These are phyloP conservation scores for Amaranthus cruentus DNA, from an alignment of 148 eudicot genomes.

Conservation along the genomic window DNA sequence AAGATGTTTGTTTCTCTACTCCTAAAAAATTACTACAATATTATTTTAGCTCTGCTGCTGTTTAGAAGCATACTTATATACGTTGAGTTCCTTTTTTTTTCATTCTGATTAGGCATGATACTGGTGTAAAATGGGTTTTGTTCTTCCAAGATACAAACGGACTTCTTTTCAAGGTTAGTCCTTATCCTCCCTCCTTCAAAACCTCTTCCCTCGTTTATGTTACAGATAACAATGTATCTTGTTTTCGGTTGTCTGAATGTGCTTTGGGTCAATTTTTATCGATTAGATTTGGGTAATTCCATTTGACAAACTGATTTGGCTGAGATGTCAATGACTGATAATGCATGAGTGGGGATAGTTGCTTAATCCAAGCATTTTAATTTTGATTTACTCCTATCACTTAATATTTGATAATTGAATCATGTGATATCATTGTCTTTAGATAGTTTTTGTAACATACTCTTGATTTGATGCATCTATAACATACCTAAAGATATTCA, in stretches of 20 bases:
- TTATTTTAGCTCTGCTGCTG: background rate
- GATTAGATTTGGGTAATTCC: background rate
- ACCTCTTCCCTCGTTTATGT: background rate
- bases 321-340: too few species aligned
- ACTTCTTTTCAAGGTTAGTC: conserved; percentile 84
- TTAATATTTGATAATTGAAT: background rate
- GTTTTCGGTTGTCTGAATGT: background rate
- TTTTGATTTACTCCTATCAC: background rate
- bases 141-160: conserved; percentile 99
- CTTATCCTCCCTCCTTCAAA: background rate
- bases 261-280: background rate
- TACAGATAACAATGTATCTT: background rate
- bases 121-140: conserved; percentile 86
- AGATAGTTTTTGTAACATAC: too few species aligned
- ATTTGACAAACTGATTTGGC: too few species aligned
- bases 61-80: background rate
- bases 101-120: conserved; percentile 55
- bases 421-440: too few species aligned
- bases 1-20: background rate
- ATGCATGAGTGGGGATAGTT: too few species aligned
- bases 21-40: background rate
- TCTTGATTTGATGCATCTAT: too few species aligned
- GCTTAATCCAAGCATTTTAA: background rate
- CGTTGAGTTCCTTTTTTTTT: background rate
- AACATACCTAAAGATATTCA: too few species aligned